These are phyloP conservation scores for Microcyclospora pomicola DNA, from an alignment of 2,329 filamentous ascomycete genomes.

Conservation along the genomic window DNA sequence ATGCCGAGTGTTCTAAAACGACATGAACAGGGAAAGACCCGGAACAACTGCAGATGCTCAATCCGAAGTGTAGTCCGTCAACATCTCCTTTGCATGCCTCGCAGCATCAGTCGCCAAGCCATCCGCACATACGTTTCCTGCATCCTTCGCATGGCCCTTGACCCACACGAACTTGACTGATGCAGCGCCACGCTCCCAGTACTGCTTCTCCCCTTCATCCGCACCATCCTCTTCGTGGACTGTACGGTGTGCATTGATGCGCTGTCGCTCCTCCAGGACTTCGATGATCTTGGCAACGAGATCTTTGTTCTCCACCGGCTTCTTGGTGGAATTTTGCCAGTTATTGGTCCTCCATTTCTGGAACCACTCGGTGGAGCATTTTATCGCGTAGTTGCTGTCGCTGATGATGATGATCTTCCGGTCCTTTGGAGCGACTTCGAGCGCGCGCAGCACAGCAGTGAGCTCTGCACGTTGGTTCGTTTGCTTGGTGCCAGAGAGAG, in stretches of 20 bases:
- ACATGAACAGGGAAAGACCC: no score
- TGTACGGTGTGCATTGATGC: neutral
- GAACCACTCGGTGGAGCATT: slow-evolving; percentile 78
- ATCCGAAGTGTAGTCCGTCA: neutral
- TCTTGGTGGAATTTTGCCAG: slow-evolving; percentile 62
- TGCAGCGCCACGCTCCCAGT: slow-evolving; percentile 22
- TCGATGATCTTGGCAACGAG: slow-evolving; percentile 59
- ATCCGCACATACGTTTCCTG: slow-evolving; percentile 73
- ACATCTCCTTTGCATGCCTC: slow-evolving; percentile 23
- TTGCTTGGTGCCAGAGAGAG: slow-evolving; percentile 57
- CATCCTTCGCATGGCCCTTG: slow-evolving; percentile 63
- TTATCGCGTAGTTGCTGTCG: slow-evolving; percentile 85
- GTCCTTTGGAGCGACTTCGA: slow-evolving; percentile 57
- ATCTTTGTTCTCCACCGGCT: slow-evolving; percentile 74
- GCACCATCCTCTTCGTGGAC: neutral
- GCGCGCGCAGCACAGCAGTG: slow-evolving; percentile 69
- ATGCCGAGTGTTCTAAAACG: no score
- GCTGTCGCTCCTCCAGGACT: slow-evolving; percentile 48
- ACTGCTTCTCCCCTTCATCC: slow-evolving; percentile 5
- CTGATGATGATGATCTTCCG: slow-evolving; percentile 63
- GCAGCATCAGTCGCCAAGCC: slow-evolving; percentile 57
- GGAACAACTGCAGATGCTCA: no score
- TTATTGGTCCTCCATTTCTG: slow-evolving; percentile 58
- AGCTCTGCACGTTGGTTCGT: slow-evolving; percentile 97
- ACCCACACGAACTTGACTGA: slow-evolving; percentile 62